Evolutionary conservation across 495 filamentous ascomycete genomes (phyloP).

Genomic region (Thozetella sp.): DNA sequence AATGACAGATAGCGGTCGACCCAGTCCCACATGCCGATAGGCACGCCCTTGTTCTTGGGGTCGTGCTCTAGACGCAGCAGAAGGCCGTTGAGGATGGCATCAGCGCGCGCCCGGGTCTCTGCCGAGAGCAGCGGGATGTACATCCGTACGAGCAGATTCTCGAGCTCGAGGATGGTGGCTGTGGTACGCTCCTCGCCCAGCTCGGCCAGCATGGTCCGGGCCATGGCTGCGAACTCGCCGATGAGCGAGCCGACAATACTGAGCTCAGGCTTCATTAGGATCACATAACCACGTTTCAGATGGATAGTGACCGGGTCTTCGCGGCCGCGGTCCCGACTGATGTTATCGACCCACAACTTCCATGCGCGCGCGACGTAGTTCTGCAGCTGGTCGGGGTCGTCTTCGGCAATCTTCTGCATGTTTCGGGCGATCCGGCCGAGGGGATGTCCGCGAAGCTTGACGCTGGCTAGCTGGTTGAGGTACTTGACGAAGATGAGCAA

Average conservation of each 20-base stretch:
- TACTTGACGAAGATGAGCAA: neutral
- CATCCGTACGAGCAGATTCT: slow-evolving; percentile 23
- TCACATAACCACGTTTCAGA: slow-evolving; percentile 29
- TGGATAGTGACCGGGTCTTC: slow-evolving; percentile 29
- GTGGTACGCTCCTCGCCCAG: slow-evolving; percentile 20
- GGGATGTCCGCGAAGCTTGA: neutral
- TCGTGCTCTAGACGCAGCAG: slow-evolving; percentile 6
- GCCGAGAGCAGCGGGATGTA: slow-evolving; percentile 26
- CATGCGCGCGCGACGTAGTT: slow-evolving; percentile 17
- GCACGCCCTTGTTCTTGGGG: neutral
- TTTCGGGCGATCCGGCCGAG: slow-evolving; percentile 3
- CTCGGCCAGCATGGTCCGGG: neutral
- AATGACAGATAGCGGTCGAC: slow-evolving; percentile 28
- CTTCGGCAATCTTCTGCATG: neutral
- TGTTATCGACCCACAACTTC: slow-evolving; percentile 24
- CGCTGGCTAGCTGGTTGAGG: neutral
- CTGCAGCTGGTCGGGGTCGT: neutral
- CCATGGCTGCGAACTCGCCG: slow-evolving; percentile 6
- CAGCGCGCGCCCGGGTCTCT: slow-evolving; percentile 8
- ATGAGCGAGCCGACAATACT: slow-evolving; percentile 13
- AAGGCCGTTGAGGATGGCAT: slow-evolving; percentile 12
- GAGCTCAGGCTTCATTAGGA: slow-evolving; percentile 16
- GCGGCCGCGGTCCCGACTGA: slow-evolving; percentile 8
- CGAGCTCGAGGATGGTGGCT: slow-evolving; percentile 19
- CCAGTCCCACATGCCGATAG: slow-evolving; percentile 10